Base-by-base conservation (phyloP, 805 yeast genomes). In the Kazachstania viticola region DNA sequence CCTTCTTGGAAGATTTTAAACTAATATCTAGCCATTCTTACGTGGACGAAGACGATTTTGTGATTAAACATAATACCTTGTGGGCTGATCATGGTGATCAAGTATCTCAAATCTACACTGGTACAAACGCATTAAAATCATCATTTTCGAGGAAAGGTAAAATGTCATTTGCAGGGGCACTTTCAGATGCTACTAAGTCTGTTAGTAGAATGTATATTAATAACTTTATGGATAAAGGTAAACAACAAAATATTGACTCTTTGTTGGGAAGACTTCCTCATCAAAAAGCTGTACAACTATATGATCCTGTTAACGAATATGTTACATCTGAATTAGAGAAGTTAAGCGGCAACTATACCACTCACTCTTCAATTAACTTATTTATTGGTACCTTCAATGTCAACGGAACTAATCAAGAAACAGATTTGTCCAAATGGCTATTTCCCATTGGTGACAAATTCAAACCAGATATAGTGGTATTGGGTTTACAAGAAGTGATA, bases 11-110 rank as follows among this genome's bases (percentile, higher is more conserved):
- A 21, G 68, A 63, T 38, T 61, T 61, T 28, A 54, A 58, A 19
- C 42, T 63, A 31, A 41, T 56, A 11, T 36, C 38, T 6, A 25
- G 39, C 1, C 41, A 35, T 7, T 28, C 40, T 3, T 34, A 39
- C n/a, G 32, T 36, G n/a, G 56, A 56, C 24, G 64, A 61, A 4
- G 60, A 69, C 14, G 88, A 76, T n/a, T 60, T 81, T 15, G 67
- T 75, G 51, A 59, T 64, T 14, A 76, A 76, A 33, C 94, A 85
- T 40, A 82, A 87, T 44, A 69, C 79, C 7, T 60, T 91, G 14
- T 91, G 98, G 98, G 99, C 99, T 1, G 95, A 91, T 56, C 88
- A 91, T 54, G 98, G 98, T 31, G 98, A 91, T 56, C 94, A 85
- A 42, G 77, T 91, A 5, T 82, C 95, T 3, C 93, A 83, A 51